Evolutionary conservation across 495 filamentous ascomycete species (phyloP), one percentile per base, ranked within the genome.

Genomic region (Collariella sp.): DNA sequence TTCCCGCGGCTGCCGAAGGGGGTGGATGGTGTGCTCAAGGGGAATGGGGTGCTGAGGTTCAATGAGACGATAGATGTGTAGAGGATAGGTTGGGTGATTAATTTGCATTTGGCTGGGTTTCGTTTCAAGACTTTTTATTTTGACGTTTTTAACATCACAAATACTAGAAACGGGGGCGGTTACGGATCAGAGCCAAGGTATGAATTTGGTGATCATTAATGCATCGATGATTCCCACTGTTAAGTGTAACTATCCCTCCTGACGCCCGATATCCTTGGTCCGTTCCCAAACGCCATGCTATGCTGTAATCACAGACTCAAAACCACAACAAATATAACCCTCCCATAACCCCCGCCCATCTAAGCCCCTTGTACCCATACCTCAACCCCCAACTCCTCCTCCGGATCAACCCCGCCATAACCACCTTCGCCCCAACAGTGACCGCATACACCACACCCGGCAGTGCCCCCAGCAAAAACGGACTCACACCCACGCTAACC

Each of bases 51-150:
- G 47, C 71, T 98, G 62, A 76, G 84, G 66, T 98, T 98, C 66
- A 91, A 91, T 67, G 90, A 95, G 69, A 88, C 82, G 62, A 90
- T 98, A 70, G 91, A 96, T 59, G 91, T 96, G 78, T 98, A 66
- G 52, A 29, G 45, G 20, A n/a, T n/a, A 34, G 13, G 19, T 3
- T 23, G 10, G 24, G 33, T 42, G n/a, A n/a, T n/a, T n/a, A n/a
- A 38, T 34, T 15, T 34, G 22, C 33, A 38, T n/a, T n/a, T n/a
- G n/a, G n/a, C n/a, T n/a, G n/a, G n/a, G n/a, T n/a, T n/a, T n/a
- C n/a, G n/a, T n/a, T n/a, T n/a, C n/a, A n/a, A n/a, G n/a, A n/a
- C n/a, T n/a, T n/a, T n/a, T n/a, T n/a, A n/a, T n/a, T n/a, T n/a
- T n/a, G n/a, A n/a, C n/a, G n/a, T n/a, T n/a, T n/a, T n/a, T n/a